Percentiles rank a stretch among this genome's conserved stretches.
These are phyloP conservation scores for Luvunga scandens DNA, from an alignment of 345 rosid species.

Conservation along the genomic window DNA sequence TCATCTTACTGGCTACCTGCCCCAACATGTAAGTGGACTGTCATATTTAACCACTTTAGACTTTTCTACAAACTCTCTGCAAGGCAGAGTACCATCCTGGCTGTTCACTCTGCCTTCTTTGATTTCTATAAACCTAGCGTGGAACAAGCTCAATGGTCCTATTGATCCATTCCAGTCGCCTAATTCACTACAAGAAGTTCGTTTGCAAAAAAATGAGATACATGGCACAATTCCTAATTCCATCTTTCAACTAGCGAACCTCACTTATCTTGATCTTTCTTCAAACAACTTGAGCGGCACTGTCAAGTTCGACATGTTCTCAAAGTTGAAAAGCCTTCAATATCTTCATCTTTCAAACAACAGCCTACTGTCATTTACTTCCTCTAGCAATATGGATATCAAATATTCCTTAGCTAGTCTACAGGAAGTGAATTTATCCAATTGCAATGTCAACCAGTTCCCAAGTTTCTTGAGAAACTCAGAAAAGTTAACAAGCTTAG, in stretches of 20 bases:
- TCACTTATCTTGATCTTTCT: background rate
- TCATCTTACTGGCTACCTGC: background rate
- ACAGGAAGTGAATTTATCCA: too few relatives aligned
- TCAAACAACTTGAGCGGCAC: slow-evolving; percentile 1
- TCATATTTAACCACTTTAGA: background rate
- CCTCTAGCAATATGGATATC: background rate
- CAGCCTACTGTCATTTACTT: background rate
- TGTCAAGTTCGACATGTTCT: background rate
- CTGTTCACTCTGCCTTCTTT: slow-evolving; percentile 2
- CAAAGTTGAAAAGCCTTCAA: background rate
- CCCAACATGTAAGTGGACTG: background rate
- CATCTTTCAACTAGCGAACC: background rate
- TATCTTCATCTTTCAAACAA: background rate
- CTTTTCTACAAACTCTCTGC: background rate
- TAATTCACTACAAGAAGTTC: background rate
- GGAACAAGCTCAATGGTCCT: background rate
- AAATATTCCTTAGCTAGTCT: too few relatives aligned
- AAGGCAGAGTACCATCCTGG: slow-evolving; percentile 1
- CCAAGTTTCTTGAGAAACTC: too few relatives aligned
- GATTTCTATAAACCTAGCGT: background rate
- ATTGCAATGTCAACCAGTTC: too few relatives aligned
- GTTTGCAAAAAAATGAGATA: background rate
- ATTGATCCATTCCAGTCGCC: background rate
- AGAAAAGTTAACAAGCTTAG: too few relatives aligned
- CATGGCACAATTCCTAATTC: background rate